Evolutionary conservation across 768 basidiomycete species (phyloP).

Genomic region (Leccinellum albellum): DNA sequence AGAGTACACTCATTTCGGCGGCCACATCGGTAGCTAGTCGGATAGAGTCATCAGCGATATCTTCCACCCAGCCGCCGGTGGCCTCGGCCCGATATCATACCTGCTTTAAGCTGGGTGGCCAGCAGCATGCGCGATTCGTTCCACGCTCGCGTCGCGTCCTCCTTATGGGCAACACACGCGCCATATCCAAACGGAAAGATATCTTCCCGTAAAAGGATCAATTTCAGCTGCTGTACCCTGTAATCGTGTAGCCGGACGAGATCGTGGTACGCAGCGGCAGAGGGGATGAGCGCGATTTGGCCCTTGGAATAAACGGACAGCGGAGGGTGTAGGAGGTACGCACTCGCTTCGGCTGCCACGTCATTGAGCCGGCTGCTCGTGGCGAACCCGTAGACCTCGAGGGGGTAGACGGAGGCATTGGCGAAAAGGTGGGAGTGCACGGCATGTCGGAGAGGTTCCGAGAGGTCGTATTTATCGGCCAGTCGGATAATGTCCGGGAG

Average conservation of each 20-base stretch:
- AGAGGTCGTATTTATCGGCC: conserved; percentile 64
- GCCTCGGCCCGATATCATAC: conserved; percentile 28
- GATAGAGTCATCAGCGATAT: conserved; percentile 6
- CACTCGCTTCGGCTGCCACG: conserved; percentile 56
- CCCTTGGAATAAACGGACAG: conserved; percentile 50
- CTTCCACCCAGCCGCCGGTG: neutral
- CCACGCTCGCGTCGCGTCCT: conserved; percentile 47
- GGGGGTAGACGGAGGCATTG: conserved; percentile 46
- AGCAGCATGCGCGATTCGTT: conserved; percentile 45
- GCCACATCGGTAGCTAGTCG: conserved; percentile 59
- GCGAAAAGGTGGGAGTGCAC: conserved; percentile 52
- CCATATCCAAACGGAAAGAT: conserved; percentile 76
- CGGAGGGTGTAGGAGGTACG: conserved; percentile 51
- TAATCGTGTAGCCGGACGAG: conserved; percentile 56
- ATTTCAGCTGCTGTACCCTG: conserved; percentile 50
- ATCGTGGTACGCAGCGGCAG: conserved; percentile 60
- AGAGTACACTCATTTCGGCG: conserved; percentile 59
- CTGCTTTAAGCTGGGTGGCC: conserved; percentile 48
- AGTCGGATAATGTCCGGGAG: conserved; percentile 54
- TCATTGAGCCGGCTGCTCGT: conserved; percentile 38
- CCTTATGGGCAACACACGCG: conserved; percentile 49
- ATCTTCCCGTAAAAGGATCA: conserved; percentile 52
- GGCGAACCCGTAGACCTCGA: conserved; percentile 63
- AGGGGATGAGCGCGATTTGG: conserved; percentile 52
- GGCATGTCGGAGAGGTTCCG: conserved; percentile 38